Base-by-base conservation (phyloP, 176 grass and related monocot species). In the Aegilops longissima region DNA sequence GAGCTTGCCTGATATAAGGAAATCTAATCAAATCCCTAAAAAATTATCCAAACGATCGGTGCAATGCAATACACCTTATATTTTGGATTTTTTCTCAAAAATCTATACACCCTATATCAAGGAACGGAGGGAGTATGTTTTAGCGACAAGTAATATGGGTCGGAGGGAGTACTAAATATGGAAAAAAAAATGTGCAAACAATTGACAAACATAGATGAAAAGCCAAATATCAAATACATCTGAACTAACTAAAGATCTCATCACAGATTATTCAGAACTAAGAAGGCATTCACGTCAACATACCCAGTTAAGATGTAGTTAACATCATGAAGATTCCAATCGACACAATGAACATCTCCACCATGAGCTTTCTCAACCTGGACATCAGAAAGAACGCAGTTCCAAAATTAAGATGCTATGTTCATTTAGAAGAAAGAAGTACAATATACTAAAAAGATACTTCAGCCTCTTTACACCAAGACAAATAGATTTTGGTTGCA, bases 281-380 rank as follows among this genome's bases (percentile, higher is more conserved):
- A 76, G 54, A 78, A 76, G 66, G 30, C 16, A 59, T 76, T 83
- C 62, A 77, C 18, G 34, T 24, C n/a, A 63, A 84, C 40, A 70
- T 94, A 96, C 94, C 97, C 97, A 77, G 97, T 99, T 87, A 99
- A 89, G 83, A 99, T 96, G 88, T 96, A 91, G 74, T 99, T 94
- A 56, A 69, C 81, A 74, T 99, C 87, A 78, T 90, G 92, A n/a
- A 87, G 81, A 79, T 96, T 99, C 97, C 97, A 99, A 64, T 99
- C 97, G 5, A 99, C 89, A 75, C 97, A 96, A 84, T 99, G 97
- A 94, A 99, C 90, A 38, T 99, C 94, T 76, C 86, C 93, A 90
- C 93, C 80, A 70, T 96, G 94, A 80, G 94, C 97, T 90, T 99
- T 99, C 87, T 96, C 92, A 91, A 96, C 94, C 97, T 99, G 80